Evolutionary conservation across 805 yeast species (phyloP).

Genomic region (Ogataea pilisensis): DNA sequence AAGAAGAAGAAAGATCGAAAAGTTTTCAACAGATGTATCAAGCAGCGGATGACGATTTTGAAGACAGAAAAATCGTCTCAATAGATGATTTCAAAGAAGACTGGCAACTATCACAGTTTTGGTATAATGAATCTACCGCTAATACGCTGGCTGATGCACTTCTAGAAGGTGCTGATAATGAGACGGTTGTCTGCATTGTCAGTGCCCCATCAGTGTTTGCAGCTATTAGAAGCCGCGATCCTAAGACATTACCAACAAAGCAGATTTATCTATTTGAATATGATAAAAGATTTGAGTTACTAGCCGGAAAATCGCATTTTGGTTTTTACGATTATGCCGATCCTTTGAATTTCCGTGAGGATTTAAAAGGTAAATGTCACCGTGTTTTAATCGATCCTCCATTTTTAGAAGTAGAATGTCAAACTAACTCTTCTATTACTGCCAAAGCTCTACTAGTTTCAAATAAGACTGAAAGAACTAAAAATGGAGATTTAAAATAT

Average conservation of each 20-base stretch:
- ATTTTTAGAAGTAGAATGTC: constrained; percentile 78
- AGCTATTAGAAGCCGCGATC: constrained; percentile 57
- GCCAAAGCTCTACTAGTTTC: constrained; percentile 54
- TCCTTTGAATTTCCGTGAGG: constrained; percentile 59
- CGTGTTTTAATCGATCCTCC: constrained; percentile 85
- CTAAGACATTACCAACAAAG: constrained; percentile 53
- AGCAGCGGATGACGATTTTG: constrained; percentile 54
- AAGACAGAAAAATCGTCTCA: constrained; percentile 25
- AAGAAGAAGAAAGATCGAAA: constrained; percentile 54
- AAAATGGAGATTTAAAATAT: constrained; percentile 37
- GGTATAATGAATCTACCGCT: constrained; percentile 80
- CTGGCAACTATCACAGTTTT: constrained; percentile 92
- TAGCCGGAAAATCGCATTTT: constrained; percentile 67
- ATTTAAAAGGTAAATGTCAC: constrained; percentile 59
- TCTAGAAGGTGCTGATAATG: constrained; percentile 68
- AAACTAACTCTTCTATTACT: constrained; percentile 59
- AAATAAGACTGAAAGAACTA: constrained; percentile 37
- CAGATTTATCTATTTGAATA: constrained; percentile 73
- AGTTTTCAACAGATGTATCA: constrained; percentile 51
- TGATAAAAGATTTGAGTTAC: constrained; percentile 69
- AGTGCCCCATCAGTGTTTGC: constrained; percentile 94
- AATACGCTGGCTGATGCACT: constrained; percentile 62
- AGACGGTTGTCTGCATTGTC: constrained; percentile 69
- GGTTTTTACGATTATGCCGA: constrained; percentile 69
- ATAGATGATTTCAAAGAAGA: constrained; percentile 83